Evolutionary conservation across 106 monocot genomes (phyloP), one percentile per base, ranked within the genome.

Genomic region (Triglochin maritima): DNA sequence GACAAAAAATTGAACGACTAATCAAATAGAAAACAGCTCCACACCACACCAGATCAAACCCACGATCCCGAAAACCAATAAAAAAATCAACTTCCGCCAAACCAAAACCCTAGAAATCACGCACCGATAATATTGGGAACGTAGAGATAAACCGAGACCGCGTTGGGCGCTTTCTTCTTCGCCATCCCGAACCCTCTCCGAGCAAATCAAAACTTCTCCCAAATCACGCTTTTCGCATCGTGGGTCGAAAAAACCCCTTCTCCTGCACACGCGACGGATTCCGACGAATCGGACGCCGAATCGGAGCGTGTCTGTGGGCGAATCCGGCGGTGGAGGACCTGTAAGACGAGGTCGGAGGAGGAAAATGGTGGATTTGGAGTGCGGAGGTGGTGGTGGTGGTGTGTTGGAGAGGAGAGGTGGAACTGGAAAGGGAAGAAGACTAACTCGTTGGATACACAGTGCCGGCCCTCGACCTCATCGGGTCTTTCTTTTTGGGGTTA

Each of bases 71-170:
- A 53, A 53, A 53, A 2, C 12, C 53, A 53, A 12, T 9, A 12
- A 53, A 53, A 53, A 3, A 7, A 2, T 3, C 10, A 53, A 53
- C 7, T 53, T 53, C 17, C 16, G 5, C n/a, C 3, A 16, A 57
- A 57, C 57, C n/a, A 57, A 17, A 6, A 57, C 11, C 16, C 6
- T 57, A 17, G 17, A n/a, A 11, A 57, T 57, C 7, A 57, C n/a
- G 9, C 43, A 66, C 66, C 66, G 9, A 66, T 66, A 17, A 66
- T 66, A 52, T 66, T 66, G 53, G 66, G 66, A 66, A 66, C 53
- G 66, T 66, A 66, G 66, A 66, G 66, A 12, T 66, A 66, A 9
- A 66, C 66, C 9, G 66, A 66, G 9, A 53, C 46, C 52, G 41
- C 7, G 3, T 66, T 66, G 17, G 52, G 17, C 45, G 10, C 9